phyloP scores from a whole-genome alignment of 2,329 filamentous ascomycete genomes.

The Colletotrichum shisoi region DNA sequence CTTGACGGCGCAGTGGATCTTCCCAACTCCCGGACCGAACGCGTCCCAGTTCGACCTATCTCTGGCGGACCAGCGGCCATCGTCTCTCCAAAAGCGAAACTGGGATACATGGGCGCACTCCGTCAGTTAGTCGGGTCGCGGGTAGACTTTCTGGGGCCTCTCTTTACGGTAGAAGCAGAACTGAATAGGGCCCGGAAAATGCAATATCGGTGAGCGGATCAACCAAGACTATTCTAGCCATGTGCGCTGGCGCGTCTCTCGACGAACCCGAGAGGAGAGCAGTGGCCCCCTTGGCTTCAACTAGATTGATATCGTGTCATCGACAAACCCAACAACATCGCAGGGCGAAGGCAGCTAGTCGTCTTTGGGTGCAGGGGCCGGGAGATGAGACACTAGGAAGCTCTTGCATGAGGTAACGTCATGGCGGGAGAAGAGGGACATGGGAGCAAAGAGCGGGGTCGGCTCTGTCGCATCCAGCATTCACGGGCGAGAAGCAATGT shows the following conservation, averaged over 20 bases:
- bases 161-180: too few relatives aligned
- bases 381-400: constrained; percentile 8
- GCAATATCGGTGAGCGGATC: too few relatives aligned
- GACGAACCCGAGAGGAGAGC: too few relatives aligned
- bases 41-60: neutral
- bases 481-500: neutral
- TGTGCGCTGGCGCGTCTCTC: too few relatives aligned
- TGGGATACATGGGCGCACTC: neutral
- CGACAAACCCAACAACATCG: neutral
- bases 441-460: constrained; percentile 14
- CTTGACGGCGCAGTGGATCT: neutral
- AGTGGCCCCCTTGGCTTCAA: too few relatives aligned
- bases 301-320: too few relatives aligned
- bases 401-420: constrained; percentile 17
- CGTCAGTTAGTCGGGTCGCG: too few relatives aligned
- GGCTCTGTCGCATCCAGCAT: neutral
- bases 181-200: too few relatives aligned
- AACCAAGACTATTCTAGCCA: too few relatives aligned
- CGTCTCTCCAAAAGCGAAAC: neutral
- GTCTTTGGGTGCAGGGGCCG: neutral
- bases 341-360: neutral
- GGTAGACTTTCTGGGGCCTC: too few relatives aligned
- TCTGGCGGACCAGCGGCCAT: neutral
- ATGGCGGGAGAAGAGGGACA: neutral
- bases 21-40: too few relatives aligned